Base-by-base conservation (phyloP, 352 stramenopile genomes). In the Phytophthora nicotianae region DNA sequence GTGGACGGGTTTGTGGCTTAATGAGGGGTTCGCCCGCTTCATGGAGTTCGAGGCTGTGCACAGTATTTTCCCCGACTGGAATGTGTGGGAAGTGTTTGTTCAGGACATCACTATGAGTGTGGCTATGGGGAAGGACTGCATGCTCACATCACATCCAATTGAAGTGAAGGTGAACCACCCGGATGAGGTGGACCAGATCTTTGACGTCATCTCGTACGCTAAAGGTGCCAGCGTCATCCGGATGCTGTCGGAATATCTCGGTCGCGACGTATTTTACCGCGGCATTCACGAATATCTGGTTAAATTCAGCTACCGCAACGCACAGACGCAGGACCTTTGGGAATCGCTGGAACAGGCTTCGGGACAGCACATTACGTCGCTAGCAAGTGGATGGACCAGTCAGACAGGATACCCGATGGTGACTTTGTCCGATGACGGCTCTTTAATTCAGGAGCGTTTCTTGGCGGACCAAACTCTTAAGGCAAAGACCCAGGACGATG, bases 111-210 rank as follows among this genome's bases (percentile, higher is more conserved):
- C 77, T 4, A 75, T 91, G 58, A 79, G 76, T 48, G 62, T 83
- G 3, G 97, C 96, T 13, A 88, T 99, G 65, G 77, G 84, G 23
- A 89, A 98, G 57, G 97, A 99, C 81, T 86, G 88, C 50, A 89
- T 92, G 53, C 70, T 98, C 20, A 88, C 81, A 33, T 94, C 85
- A 42, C 95, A 98, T 70, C 94, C 95, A 20, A 98, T 98, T 49
- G 91, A 99, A 59, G 96, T 99, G 2, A 88, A 86, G 11, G 98
- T 99, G 53, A 76, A 93, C 57, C 79, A 93, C 60, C 83, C 84
- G 1, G 94, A 99, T 56, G 97, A 99, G 67, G 94, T 99, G 11
- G 95, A 99, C 72, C 88, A 99, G 77, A 97, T 99, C 50, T 99
- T 99, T 74, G 97, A 99, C 76, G 96, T 92, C 5, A 99, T 99